A percentile compares a stretch with the other conserved stretches of the same genome.
Evolutionary conservation across 176 grass and related monocot genomes (phyloP).

Genomic region (Avena insularis): DNA sequence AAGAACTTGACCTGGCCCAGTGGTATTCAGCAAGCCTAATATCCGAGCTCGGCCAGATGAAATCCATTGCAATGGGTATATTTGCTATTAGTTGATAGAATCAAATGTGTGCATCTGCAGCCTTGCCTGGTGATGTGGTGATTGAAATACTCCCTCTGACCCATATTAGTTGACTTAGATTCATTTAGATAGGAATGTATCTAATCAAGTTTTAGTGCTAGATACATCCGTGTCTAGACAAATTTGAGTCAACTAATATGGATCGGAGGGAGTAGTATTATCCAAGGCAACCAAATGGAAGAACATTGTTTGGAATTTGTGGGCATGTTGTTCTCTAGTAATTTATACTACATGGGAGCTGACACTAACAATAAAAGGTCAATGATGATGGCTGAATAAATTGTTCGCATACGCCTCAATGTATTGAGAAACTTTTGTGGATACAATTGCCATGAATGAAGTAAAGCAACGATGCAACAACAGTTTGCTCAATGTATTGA

Average conservation of each 20-base stretch:
- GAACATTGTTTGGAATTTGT: not conserved
- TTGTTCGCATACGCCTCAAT: not conserved
- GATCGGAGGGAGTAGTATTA: not conserved
- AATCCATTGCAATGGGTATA: not conserved
- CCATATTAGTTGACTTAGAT: too few species aligned
- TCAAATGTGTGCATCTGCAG: not conserved
- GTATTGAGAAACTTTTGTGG: not conserved
- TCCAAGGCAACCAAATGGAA: not conserved
- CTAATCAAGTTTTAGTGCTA: too few species aligned
- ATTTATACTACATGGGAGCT: not conserved
- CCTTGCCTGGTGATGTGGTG: not conserved
- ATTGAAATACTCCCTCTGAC: too few species aligned
- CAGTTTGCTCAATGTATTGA: not conserved
- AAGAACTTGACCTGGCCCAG: constrained; percentile 92
- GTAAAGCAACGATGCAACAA: not conserved
- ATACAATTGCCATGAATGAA: not conserved
- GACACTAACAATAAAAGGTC: constrained; percentile 22
- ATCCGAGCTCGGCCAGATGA: not conserved
- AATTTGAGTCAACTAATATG: too few species aligned
- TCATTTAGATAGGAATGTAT: too few species aligned
- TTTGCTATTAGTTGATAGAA: not conserved
- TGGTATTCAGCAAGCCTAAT: constrained; percentile 69
- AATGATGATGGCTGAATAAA: constrained; percentile 31
- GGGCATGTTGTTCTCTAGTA: not conserved
- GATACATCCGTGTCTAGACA: too few species aligned